Evolutionary conservation across 2,329 filamentous ascomycete genomes (phyloP), one percentile per base, ranked within the genome.

Genomic region (Fusarium xylarioides): DNA sequence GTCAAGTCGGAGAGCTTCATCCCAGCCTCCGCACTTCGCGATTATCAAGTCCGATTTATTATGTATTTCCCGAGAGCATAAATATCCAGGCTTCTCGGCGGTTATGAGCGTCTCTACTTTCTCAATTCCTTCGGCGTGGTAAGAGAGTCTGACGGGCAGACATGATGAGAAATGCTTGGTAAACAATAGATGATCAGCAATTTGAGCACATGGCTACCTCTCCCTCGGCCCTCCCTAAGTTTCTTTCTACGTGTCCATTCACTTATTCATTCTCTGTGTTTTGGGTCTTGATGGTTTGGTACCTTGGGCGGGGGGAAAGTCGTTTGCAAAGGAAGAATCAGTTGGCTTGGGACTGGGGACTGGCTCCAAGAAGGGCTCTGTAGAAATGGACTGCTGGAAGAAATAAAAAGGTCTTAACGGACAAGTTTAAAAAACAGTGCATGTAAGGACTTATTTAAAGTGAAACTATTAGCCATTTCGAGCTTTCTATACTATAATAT

Each of bases 151-250:
- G 53, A 52, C 40, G 37, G 71, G 60, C 53, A 66, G 58, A 50
- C 49, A 38, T 44, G 49, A 72, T 63, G 59, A 65, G 42, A 44
- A 62, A 34, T 55, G 58, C 54, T 47, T 54, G 63, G 54, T 63
- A 65, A 69, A 74, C 64, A 57, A 58, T 74, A 74, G 68, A 74
- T 63, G 71, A 60, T 66, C 53, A 50, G 57, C 63, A 63, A 49
- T 68, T 50, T 42, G 53, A 57, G 43, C 68, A 56, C 46, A 30
- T 46, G 37, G 53, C 52, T 50, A 57, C 35, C 35, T 52, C 47
- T 30, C 53, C 47, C 58, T 52, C n/a, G n/a, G 42, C 30, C 15
- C 38, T 28, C 28, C 26, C 26, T 35, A 35, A 40, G 38, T 28
- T 32, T 30, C n/a, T 42, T 56, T 40, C 34, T 21, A 28, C 49